Evolutionary conservation across 164 flowering plant species (phyloP).

Genomic region (Litsea cubeba): DNA sequence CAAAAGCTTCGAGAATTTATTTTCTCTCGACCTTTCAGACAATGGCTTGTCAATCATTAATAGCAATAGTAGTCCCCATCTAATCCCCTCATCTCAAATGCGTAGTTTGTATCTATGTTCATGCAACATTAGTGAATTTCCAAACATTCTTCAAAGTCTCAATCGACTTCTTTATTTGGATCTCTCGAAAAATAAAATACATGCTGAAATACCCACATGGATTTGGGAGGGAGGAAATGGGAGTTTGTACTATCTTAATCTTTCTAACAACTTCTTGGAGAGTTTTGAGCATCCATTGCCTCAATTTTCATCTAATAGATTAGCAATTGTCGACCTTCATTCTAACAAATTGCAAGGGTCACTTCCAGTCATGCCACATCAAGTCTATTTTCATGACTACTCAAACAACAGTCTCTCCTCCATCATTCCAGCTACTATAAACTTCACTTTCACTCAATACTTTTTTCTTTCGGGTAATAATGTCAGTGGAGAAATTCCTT

Average conservation of each 20-base stretch:
- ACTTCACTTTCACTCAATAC: slow-evolving; percentile 8
- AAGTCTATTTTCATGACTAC: slow-evolving; percentile 25
- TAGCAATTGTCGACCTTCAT: slow-evolving; percentile 34
- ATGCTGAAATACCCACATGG: slow-evolving; percentile 46
- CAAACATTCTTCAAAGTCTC: background rate
- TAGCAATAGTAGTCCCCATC: background rate
- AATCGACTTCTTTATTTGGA: background rate
- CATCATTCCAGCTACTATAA: slow-evolving; percentile 19
- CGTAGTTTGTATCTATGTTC: background rate
- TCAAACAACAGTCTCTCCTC: slow-evolving; percentile 37
- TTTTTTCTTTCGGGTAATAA: slow-evolving; percentile 41
- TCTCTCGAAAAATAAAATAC: background rate
- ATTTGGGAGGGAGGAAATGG: slow-evolving; percentile 23
- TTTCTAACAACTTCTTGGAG: slow-evolving; percentile 31
- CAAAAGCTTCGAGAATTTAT: background rate
- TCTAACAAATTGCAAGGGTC: slow-evolving; percentile 35
- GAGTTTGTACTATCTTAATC: slow-evolving; percentile 21
- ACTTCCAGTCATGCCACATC: slow-evolving; percentile 19
- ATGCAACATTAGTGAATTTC: background rate
- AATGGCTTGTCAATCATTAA: background rate
- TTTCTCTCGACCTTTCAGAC: background rate
- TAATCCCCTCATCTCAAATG: background rate
- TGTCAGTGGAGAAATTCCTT: slow-evolving; percentile 39
- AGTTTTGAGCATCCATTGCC: slow-evolving; percentile 12
- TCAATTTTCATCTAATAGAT: background rate